Evolutionary conservation across 108 stramenopile genomes (phyloP), one percentile per base, ranked within the genome.

Genomic region (Nannochloropsis salina): DNA sequence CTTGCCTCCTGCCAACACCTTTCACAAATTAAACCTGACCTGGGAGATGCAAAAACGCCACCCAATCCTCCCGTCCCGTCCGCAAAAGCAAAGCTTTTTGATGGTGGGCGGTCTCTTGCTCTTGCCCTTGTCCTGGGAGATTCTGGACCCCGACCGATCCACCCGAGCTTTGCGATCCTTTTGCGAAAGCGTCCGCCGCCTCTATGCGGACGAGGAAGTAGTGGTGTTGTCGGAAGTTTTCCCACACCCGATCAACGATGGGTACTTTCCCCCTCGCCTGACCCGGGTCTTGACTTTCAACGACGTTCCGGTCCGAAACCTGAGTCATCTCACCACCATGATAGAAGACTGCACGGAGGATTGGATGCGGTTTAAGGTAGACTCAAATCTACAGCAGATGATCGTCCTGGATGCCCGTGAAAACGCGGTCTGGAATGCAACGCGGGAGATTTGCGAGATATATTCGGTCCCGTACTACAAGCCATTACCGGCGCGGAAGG

Each of bases 21-120:
- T 74, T n/a, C 61, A 74, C 61, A 4, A 8, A n/a, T n/a, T 6
- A n/a, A 74, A 74, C 8, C 61, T 74, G 61, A 74, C 61, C 3
- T 74, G 61, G 61, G 61, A 74, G 6, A 74, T 74, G 61, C 61
- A 74, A n/a, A 74, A 74, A n/a, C 61, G 61, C 61, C 61, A 74
- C n/a, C 61, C 61, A 1, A 74, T 74, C 8, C n/a, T 74, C 20
- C 61, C 61, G 2, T 74, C 61, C 20, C 61, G 61, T 6, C 86
- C 89, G 45, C 80, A 45, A 80, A 74, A 74, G 4, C 61, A 74
- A 74, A n/a, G 61, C 4, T 89, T 86, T 84, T 43, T 83, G 45
- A 84, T 89, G 8, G 82, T 84, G 9, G 89, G 89, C 18, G 89
- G 89, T 9, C 83, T 89, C 40, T 85, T 89, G 12, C 86, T 89